These are phyloP conservation scores for Castanopsis chinensis DNA, from an alignment of 306 rosid genomes.

Conservation along the genomic window DNA sequence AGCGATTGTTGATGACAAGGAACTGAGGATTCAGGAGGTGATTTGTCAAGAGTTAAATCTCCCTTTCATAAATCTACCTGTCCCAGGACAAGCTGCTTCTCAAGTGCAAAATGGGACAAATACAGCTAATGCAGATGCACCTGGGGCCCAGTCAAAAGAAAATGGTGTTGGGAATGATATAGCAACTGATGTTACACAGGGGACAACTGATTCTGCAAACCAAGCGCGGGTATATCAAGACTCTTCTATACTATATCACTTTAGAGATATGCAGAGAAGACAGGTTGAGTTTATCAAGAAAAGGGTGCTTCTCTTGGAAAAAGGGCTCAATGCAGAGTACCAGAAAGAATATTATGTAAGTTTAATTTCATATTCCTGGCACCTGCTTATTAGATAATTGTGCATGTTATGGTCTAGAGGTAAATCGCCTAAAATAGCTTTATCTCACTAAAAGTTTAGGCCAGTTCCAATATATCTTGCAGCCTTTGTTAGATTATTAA, in stretches of 20 bases:
- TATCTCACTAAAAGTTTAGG: conserved; percentile 5
- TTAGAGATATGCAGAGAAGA: conserved; percentile 95
- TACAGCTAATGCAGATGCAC: conserved; percentile 41
- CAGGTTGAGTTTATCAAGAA: conserved; percentile 91
- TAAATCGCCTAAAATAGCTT: conserved; percentile 6
- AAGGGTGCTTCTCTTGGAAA: conserved; percentile 97
- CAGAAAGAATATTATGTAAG: conserved; percentile 88
- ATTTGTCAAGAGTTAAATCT: conserved; percentile 97
- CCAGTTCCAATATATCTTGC: conserved; percentile 1
- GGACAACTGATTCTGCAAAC: conserved; percentile 55
- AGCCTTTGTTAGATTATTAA: not conserved
- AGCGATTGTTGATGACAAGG: conserved; percentile 93
- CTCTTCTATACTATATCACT: conserved; percentile 57
- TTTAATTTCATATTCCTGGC: conserved; percentile 6
- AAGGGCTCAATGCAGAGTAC: conserved; percentile 86
- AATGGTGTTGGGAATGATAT: conserved; percentile 56
- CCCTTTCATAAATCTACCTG: conserved; percentile 67
- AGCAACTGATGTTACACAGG: conserved; percentile 55
- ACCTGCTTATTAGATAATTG: conserved; percentile 7
- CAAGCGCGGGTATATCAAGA: conserved; percentile 64
- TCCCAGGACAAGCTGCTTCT: conserved; percentile 59
- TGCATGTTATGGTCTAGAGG: not conserved
- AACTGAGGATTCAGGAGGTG: conserved; percentile 79
- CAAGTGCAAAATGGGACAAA: conserved; percentile 62
- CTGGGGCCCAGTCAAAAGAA: conserved; percentile 56